Evolutionary conservation across 1,284 basidiomycete species (phyloP).

Genomic region (Volvariella volvacea): DNA sequence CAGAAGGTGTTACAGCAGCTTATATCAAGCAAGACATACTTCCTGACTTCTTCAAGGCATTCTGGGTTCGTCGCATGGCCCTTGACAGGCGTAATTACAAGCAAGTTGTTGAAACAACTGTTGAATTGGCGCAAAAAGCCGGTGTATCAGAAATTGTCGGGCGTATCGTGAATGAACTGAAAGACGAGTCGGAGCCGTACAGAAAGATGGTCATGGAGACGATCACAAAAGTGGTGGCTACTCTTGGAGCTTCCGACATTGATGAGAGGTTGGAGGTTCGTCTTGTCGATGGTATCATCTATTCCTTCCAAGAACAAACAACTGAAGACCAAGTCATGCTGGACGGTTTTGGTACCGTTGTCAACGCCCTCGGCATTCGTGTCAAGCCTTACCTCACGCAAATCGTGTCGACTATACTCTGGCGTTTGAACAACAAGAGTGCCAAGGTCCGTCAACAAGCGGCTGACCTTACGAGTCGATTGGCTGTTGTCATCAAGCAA

Average conservation of each 20-base stretch:
- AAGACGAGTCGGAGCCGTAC: slow-evolving; percentile 96
- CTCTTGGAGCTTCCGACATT: slow-evolving; percentile 92
- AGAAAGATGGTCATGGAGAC: slow-evolving; percentile 99
- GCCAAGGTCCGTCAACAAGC: slow-evolving; percentile 99
- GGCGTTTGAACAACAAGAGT: slow-evolving; percentile 99
- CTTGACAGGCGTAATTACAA: slow-evolving; percentile 94
- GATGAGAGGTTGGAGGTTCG: slow-evolving; percentile 93
- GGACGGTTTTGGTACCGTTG: slow-evolving; percentile 96
- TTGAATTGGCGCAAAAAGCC: slow-evolving; percentile 94
- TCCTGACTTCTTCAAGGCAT: slow-evolving; percentile 99
- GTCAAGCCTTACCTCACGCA: slow-evolving; percentile 98
- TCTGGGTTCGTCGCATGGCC: slow-evolving; percentile 98
- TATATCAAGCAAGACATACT: slow-evolving; percentile 97
- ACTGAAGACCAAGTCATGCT: slow-evolving; percentile 99
- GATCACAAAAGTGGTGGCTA: slow-evolving; percentile 92
- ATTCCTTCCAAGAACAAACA: slow-evolving; percentile 99
- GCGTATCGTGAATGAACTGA: slow-evolving; percentile 92
- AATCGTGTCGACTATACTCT: slow-evolving; percentile 98
- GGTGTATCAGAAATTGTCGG: slow-evolving; percentile 96
- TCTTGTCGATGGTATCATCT: slow-evolving; percentile 97
- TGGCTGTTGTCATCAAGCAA: slow-evolving; percentile 98
- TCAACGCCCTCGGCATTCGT: slow-evolving; percentile 94
- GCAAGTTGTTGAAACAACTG: slow-evolving; percentile 98
- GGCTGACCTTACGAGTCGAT: slow-evolving; percentile 89
- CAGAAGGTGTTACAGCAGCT: slow-evolving; percentile 89